Conservation (phyloP, 495 filamentous ascomycete genomes). For the Hyaloscypha finlandica region DNA sequence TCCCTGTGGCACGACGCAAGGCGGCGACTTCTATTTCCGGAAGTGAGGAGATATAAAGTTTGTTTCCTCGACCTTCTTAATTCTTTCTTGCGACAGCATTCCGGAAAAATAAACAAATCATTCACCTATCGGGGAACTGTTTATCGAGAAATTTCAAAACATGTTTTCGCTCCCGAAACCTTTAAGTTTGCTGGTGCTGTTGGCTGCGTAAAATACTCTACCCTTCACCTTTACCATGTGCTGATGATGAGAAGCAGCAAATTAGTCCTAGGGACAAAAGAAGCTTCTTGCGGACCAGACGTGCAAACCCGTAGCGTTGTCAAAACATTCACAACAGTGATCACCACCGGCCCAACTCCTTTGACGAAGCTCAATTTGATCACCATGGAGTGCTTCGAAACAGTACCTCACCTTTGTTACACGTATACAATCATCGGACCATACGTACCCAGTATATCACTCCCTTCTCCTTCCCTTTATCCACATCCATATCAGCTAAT, state of each 20-base stretch:
- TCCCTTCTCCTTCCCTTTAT: neutral
- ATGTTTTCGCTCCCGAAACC: neutral
- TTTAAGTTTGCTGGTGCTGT: neutral
- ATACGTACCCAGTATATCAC: neutral
- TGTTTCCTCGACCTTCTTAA: neutral
- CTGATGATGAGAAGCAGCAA: neutral
- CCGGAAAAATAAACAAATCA: neutral
- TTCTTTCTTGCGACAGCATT: neutral
- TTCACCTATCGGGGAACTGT: neutral
- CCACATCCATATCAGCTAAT: too few relatives aligned
- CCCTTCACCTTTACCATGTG: neutral
- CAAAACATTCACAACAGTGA: neutral
- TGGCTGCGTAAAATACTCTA: neutral
- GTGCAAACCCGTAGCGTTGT: neutral
- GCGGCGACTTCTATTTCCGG: neutral
- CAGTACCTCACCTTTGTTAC: conserved; percentile 5
- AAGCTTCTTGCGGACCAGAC: neutral
- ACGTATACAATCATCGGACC: neutral
- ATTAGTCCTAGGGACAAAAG: neutral
- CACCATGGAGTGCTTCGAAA: neutral
- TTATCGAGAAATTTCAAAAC: neutral
- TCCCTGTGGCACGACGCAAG: neutral
- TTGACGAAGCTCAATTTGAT: neutral
- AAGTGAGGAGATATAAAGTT: neutral
- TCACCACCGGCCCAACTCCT: neutral